phyloP scores from a whole-genome alignment of 495 filamentous ascomycete species.

The Haplographium delicatum region DNA sequence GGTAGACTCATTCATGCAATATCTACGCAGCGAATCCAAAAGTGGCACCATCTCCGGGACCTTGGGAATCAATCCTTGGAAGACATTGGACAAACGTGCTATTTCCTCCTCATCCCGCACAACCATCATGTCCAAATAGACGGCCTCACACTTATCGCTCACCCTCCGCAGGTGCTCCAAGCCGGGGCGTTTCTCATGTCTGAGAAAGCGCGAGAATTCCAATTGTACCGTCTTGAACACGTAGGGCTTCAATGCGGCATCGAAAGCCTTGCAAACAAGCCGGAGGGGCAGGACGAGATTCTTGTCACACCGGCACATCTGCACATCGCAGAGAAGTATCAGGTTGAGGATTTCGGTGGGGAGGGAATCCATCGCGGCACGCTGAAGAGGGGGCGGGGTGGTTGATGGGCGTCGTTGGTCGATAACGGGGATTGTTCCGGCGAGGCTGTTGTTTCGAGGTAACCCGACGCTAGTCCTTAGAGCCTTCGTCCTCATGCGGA shows the following conservation, averaged over 20 bases:
- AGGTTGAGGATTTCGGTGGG: conserved; percentile 19
- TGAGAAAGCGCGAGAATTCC: conserved; percentile 21
- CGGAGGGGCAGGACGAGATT: conserved; percentile 22
- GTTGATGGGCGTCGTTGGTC: too few species aligned
- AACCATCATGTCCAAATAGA: conserved; percentile 27
- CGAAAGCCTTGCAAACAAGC: conserved; percentile 25
- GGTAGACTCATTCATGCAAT: conserved; percentile 22
- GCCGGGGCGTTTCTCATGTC: neutral
- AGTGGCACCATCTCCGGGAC: conserved; percentile 23
- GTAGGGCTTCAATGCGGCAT: conserved; percentile 16
- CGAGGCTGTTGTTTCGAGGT: too few species aligned
- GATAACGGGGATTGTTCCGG: too few species aligned
- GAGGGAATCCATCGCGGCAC: conserved; percentile 19
- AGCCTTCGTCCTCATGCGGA: too few species aligned
- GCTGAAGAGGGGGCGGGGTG: too few species aligned
- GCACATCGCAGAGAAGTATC: conserved; percentile 16
- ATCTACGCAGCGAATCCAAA: conserved; percentile 17
- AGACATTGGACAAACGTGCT: conserved; percentile 19
- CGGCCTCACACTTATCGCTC: conserved; percentile 16
- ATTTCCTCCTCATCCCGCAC: conserved; percentile 28
- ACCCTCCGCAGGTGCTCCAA: neutral
- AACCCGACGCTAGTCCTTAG: too few species aligned
- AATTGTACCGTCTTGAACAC: conserved; percentile 24
- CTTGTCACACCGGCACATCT: conserved; percentile 16
- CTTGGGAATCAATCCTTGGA: conserved; percentile 13